A percentile compares a stretch with the other conserved stretches of the same genome.
These are phyloP conservation scores for Psilocybe subaeruginosa DNA, from an alignment of 768 basidiomycete species.

Conservation along the genomic window DNA sequence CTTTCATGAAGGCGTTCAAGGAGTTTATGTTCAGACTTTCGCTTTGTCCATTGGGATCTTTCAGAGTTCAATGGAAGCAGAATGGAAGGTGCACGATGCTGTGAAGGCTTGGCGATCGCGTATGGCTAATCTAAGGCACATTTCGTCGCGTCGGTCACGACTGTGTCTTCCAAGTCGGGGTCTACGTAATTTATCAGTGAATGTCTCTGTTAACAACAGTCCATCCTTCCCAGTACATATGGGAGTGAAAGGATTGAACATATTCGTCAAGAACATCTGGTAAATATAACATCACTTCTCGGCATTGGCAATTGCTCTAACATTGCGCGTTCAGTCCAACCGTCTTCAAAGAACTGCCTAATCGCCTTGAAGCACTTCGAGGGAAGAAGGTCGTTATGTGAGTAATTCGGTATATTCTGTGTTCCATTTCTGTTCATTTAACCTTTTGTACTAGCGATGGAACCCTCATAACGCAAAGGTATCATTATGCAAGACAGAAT, in stretches of 20 bases:
- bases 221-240: conserved; percentile 35
- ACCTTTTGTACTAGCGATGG: conserved; percentile 59
- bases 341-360: conserved; percentile 63
- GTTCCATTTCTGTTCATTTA: no score
- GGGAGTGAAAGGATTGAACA: conserved; percentile 74
- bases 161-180: not conserved
- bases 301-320: not conserved
- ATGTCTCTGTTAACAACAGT: not conserved
- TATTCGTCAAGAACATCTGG: conserved; percentile 73
- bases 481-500: conserved; percentile 71
- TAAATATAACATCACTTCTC: conserved; percentile 28
- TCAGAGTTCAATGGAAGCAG: no score
- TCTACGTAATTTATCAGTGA: not conserved
- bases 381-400: conserved; percentile 81
- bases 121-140: no score
- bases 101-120: no score
- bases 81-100: no score
- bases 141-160: not conserved
- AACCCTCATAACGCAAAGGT: conserved; percentile 82
- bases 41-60: no score
- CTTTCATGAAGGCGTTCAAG: no score
- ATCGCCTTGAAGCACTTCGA: conserved; percentile 59
- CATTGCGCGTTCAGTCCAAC: conserved; percentile 50
- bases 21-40: no score
- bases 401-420: conserved; percentile 19